Evolutionary conservation across 108 stramenopile genomes (phyloP).

Genomic region (Discostella stelligeroides): DNA sequence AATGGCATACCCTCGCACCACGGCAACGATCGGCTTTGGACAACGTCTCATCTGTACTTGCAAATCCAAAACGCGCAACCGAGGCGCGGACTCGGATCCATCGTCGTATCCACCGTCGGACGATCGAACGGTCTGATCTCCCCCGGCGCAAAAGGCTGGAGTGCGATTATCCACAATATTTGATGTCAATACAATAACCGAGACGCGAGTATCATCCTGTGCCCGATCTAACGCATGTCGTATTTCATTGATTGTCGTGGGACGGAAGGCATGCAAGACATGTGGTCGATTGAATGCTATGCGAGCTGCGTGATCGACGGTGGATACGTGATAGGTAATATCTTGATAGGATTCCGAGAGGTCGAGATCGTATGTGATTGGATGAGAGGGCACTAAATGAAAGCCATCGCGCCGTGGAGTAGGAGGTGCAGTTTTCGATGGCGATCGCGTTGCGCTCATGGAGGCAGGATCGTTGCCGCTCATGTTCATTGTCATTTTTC

Average conservation of each 20-base stretch:
- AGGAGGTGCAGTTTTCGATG: slow-evolving; percentile 73
- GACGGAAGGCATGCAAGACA: slow-evolving; percentile 92
- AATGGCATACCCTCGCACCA: slow-evolving; percentile 93
- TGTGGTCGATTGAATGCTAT: slow-evolving; percentile 90
- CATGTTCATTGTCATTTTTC: neutral
- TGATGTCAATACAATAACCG: slow-evolving; percentile 82
- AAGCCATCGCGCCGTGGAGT: slow-evolving; percentile 81
- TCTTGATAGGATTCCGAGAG: slow-evolving; percentile 53
- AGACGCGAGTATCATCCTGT: slow-evolving; percentile 80
- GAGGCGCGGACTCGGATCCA: slow-evolving; percentile 82
- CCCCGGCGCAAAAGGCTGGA: slow-evolving; percentile 93
- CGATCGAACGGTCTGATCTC: slow-evolving; percentile 87
- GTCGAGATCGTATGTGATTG: slow-evolving; percentile 70
- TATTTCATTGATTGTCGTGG: slow-evolving; percentile 91
- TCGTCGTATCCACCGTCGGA: slow-evolving; percentile 90
- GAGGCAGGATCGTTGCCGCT: slow-evolving; percentile 50
- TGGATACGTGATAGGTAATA: slow-evolving; percentile 80
- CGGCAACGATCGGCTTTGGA: slow-evolving; percentile 94
- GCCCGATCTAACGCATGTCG: slow-evolving; percentile 80
- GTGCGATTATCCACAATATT: slow-evolving; percentile 60
- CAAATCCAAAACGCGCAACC: slow-evolving; percentile 84
- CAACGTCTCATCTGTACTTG: slow-evolving; percentile 94
- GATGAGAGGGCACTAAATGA: slow-evolving; percentile 62
- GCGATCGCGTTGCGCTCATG: slow-evolving; percentile 77
- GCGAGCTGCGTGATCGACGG: slow-evolving; percentile 65